Evolutionary conservation across 306 rosid genomes (phyloP).

Genomic region (Cicer chorassanicum): DNA sequence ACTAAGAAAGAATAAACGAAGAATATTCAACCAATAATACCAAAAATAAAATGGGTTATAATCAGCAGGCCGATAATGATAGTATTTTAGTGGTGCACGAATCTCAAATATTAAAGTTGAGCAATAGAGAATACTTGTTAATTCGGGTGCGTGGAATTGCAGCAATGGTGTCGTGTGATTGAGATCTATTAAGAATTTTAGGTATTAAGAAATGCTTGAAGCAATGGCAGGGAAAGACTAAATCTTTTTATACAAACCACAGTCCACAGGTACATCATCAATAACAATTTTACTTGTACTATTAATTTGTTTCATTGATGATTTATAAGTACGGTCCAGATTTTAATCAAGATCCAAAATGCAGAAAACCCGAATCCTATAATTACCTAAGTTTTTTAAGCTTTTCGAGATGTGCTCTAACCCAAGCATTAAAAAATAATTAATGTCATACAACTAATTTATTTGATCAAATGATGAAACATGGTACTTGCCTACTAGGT

Average conservation of each 20-base stretch:
- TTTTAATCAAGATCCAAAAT: no score
- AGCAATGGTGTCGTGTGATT: neutral
- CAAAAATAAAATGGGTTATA: neutral
- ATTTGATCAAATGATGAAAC: neutral
- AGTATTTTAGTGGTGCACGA: neutral
- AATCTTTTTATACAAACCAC: neutral
- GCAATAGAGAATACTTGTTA: neutral
- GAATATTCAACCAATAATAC: constrained; percentile 17
- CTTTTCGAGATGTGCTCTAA: no score
- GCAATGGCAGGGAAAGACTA: neutral
- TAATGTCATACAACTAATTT: neutral
- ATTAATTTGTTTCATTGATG: no score
- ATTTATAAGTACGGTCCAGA: no score
- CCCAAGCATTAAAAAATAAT: no score
- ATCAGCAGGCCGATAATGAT: neutral
- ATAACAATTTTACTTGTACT: neutral
- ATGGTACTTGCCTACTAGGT: neutral
- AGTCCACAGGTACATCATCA: neutral
- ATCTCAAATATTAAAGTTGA: neutral
- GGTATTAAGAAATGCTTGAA: neutral
- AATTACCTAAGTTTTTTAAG: no score
- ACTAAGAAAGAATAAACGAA: neutral
- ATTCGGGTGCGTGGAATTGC: constrained; percentile 15
- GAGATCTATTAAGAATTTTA: neutral
- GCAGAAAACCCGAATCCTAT: no score